Percentiles rank a stretch among this genome's conserved stretches.
phyloP scores from a whole-genome alignment of 257 asterid species.

The Prunella vulgaris region DNA sequence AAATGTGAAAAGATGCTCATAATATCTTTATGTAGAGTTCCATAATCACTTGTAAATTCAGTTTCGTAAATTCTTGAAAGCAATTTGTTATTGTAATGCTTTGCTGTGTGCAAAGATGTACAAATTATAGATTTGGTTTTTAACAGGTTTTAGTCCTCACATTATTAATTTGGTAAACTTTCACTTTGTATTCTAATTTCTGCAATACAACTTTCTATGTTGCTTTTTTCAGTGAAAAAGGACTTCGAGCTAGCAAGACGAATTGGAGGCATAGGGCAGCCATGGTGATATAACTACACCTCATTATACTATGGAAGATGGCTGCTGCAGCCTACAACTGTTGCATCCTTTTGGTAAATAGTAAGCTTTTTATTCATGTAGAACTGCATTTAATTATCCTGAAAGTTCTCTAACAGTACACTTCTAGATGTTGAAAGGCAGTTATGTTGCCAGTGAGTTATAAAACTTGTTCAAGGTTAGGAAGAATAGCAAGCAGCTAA shows the following conservation, averaged over 20 bases:
- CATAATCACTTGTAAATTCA: not conserved
- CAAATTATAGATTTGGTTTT: not conserved
- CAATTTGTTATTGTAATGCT: not conserved
- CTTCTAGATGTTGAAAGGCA: constrained; percentile 11
- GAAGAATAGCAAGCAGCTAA: constrained; percentile 4
- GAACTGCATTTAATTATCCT: not conserved
- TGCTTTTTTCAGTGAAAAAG: constrained; percentile 65
- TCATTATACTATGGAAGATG: not conserved
- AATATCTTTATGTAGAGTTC: not conserved
- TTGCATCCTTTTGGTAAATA: constrained; percentile 8
- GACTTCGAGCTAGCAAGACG: constrained; percentile 90
- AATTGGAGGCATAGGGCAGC: constrained; percentile 83
- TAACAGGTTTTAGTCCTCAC: not conserved
- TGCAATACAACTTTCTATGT: not conserved
- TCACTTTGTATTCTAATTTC: constrained; percentile 11
- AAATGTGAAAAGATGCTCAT: constrained; percentile 13
- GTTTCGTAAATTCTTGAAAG: not conserved
- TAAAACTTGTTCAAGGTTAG: not conserved
- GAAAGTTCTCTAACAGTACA: not conserved
- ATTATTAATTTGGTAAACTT: not conserved
- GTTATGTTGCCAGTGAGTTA: not conserved
- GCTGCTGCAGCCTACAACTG: not conserved
- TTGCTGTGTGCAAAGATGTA: not conserved
- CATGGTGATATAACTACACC: constrained; percentile 48
- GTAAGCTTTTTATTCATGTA: constrained; percentile 11